Evolutionary conservation across 805 yeast species (phyloP), one percentile per base, ranked within the genome.

Genomic region (Wickerhamomyces xylosicus): DNA sequence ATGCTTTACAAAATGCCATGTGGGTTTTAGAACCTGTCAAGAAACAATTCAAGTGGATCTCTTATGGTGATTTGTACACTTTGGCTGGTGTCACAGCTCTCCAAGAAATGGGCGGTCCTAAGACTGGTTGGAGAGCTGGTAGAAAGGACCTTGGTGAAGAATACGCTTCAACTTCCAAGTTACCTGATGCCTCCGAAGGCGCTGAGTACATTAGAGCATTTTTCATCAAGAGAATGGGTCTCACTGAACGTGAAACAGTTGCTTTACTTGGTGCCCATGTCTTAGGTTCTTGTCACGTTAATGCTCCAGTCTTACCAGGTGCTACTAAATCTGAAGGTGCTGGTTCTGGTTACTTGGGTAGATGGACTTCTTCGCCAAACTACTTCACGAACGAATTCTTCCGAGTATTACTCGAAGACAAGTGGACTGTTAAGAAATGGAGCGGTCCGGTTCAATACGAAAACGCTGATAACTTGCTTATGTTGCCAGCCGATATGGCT

Each of bases 281-380:
- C 17, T 60, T 84, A 34, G 94, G 94, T 28, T 70, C 85, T 41
- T 81, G 92, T 48, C 94, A 85, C 57, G 66, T 74, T 41, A 53
- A 47, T 35, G 60, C 54, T 38, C 63, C 50, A 11, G 28, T 41
- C n/a, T 34, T 49, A 17, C 54, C 54, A 34, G 49, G 47, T 14
- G 47, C 44, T 28, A 44, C 38, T 16, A 28, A 36, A 6, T 42
- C 50, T 6, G 40, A 45, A 11, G 46, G 46, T 13, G 57, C 69
- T 46, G 73, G 77, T 44, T 74, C 86, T 18, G 94, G 94, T 2
- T 86, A 69, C 64, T 92, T 83, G 47, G 95, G 95, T 13, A 87
- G 90, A 44, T 85, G 95, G 95, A 89, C 90, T 31, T 81, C 80
- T 40, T 74, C 82, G 31, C 85, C 92, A 40, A 83, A 81, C 22